Evolutionary conservation across 768 basidiomycete genomes (phyloP).

Genomic region (Phlebiopsis gigantea): DNA sequence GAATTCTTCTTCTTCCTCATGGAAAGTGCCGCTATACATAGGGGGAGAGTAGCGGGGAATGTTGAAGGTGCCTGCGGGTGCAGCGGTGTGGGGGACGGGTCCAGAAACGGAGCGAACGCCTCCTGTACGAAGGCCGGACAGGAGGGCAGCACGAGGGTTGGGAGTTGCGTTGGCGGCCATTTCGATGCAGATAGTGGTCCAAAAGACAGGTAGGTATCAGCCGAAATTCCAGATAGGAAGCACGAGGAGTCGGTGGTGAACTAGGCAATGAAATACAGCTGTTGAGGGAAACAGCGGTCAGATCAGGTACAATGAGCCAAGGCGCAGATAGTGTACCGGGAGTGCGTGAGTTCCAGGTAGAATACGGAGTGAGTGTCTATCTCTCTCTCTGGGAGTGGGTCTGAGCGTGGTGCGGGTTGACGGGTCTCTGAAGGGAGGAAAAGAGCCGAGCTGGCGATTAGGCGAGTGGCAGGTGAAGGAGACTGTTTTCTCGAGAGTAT

Average conservation of each 20-base stretch:
- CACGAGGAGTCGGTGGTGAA: slow-evolving; percentile 17
- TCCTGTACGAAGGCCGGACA: slow-evolving; percentile 84
- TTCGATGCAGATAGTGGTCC: slow-evolving; percentile 14
- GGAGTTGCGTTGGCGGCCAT: slow-evolving; percentile 41
- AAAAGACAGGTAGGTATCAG: slow-evolving; percentile 15
- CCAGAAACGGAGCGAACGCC: slow-evolving; percentile 76
- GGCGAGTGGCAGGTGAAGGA: slow-evolving; percentile 18
- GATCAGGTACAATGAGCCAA: not conserved
- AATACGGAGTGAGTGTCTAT: slow-evolving; percentile 17
- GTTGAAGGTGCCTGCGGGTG: slow-evolving; percentile 58
- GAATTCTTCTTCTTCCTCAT: slow-evolving; percentile 57
- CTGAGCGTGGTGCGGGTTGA: slow-evolving; percentile 14
- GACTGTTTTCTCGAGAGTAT: slow-evolving; percentile 17
- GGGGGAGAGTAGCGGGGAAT: slow-evolving; percentile 49
- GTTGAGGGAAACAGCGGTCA: not conserved
- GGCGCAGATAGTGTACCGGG: slow-evolving; percentile 3
- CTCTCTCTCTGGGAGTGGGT: slow-evolving; percentile 22
- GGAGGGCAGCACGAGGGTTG: slow-evolving; percentile 73
- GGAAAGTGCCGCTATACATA: slow-evolving; percentile 36
- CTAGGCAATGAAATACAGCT: slow-evolving; percentile 29
- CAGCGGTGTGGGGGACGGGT: slow-evolving; percentile 61
- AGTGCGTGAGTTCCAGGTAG: slow-evolving; percentile 8
- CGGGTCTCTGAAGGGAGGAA: slow-evolving; percentile 16
- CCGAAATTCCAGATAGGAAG: slow-evolving; percentile 12
- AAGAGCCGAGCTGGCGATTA: slow-evolving; percentile 26